Base-by-base conservation (phyloP, 1,284 basidiomycete genomes). In the Phylloboletellus chloephorus region DNA sequence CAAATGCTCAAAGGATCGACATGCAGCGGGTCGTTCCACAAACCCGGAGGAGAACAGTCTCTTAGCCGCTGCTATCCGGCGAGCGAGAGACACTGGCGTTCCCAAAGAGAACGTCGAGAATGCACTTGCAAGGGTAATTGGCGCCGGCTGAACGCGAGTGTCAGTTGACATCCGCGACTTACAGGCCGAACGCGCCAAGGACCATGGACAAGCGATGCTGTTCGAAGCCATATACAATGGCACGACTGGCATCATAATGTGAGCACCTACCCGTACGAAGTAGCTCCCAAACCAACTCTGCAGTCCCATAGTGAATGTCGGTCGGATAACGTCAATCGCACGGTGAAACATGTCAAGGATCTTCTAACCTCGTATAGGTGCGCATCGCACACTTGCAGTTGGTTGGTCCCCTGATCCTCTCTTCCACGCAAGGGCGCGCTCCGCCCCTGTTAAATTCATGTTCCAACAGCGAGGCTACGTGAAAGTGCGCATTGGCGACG, bases 21-120 rank as follows among this genome's bases (percentile, higher is more conserved):
- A 15, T 34, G 36, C 52, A 80, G 83, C 67, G 46, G 84, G 86
- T 28, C 78, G 78, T 26, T 82, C 81, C 13, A 54, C 68, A 0
- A 82, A 86, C 56, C 83, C 85, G 2, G 70, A 68, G 7, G 67
- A 72, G 47, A 91, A 91, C 56, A 43, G 72, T 3, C 67, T 77
- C 8, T 67, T 92, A 24, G 78, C 79, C 1, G 66, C 69, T 2
- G 76, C 75, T 1, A 52, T 91, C 3, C 77, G 75, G 50, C 71
- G 74, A 41, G 79, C 79, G 0, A 82, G 74, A 56, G 71, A 78
- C 0, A 67, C 70, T 28, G 83, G 84, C 24, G 76, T 90, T 26
- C 88, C 88, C 0, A 90, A 80, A 55, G 76, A 82, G 28, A 88
- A 85, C 55, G 78, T 91, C 4, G 82, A 85, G 53, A 77, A 71